Evolutionary conservation across 148 eudicot genomes (phyloP).

Genomic region (Amaranthus cruentus): DNA sequence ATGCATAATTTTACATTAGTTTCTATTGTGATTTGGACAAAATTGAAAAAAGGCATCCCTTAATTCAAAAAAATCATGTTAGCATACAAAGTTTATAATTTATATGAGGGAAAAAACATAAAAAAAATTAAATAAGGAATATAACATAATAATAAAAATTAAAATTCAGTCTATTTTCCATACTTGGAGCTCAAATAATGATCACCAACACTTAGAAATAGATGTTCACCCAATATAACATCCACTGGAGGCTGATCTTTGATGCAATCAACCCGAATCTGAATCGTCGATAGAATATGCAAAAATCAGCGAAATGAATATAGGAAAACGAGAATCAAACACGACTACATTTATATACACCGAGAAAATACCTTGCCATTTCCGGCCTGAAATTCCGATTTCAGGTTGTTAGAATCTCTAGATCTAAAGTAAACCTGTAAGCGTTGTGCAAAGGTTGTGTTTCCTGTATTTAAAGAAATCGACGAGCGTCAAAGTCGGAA

Average conservation of each 20-base stretch:
- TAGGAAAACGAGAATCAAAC: neutral
- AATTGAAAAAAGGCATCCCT: no score
- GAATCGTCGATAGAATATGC: neutral
- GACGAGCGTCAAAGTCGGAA: neutral
- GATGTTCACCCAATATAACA: constrained; percentile 45
- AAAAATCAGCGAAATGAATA: neutral
- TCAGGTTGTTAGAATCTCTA: constrained; percentile 64
- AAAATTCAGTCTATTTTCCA: neutral
- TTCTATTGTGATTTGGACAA: no score
- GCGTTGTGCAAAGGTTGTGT: constrained; percentile 43
- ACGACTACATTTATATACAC: neutral
- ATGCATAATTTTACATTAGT: no score
- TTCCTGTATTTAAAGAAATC: constrained; percentile 32
- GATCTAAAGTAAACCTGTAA: constrained; percentile 56
- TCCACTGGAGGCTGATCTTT: constrained; percentile 56
- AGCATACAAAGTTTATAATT: neutral
- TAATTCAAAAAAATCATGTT: neutral
- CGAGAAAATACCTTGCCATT: constrained; percentile 57
- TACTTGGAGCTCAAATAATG: constrained; percentile 32
- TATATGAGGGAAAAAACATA: neutral
- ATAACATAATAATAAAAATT: neutral
- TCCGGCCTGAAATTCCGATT: constrained; percentile 62
- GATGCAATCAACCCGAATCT: constrained; percentile 61
- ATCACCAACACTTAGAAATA: constrained; percentile 82
- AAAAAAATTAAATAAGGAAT: neutral